Base-by-base conservation (phyloP, 345 rosid species). In the Conringia planisiliqua region DNA sequence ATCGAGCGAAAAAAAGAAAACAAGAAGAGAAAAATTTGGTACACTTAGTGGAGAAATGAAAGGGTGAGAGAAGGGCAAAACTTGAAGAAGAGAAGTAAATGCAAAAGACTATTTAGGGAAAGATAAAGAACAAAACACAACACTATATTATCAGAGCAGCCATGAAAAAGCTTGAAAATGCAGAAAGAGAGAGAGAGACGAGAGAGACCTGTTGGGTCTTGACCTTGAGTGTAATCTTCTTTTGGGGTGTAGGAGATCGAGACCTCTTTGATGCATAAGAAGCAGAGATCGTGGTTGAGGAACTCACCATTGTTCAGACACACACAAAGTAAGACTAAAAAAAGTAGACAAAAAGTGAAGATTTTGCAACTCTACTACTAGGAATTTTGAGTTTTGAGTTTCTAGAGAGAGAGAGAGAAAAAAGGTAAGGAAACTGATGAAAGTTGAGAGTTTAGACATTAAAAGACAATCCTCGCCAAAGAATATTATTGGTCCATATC, bases 151-250 rank as follows among this genome's bases (percentile, higher is more conserved):
- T 20, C 32, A 38, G 47, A 16, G 46, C 3, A 60, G 36, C 36
- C 3, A 64, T 29, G 40, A 30, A 30, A 16, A 7, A 3, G 39
- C 40, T 27, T 29, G 26, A 61, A 36, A 11, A 59, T 35, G 27
- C 17, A 11, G 64, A 36, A 16, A 59, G 64, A 59, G 26, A 59
- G 27, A 57, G 3, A 60, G 68, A 40, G 48, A 33, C 42, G 36
- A 48, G 60, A 54, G 50, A 36, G 62, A 75, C 79, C 79, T 68
- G 70, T 51, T 68, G 74, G 64, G 64, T 68, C 69, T 75, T 75
- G 63, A 75, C 69, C 47, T 2, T 68, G 74, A 75, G 48, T 10
- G 30, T 51, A 18, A 75, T 2, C 22, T 76, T 76, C 17, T 10
- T 9, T 13, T 14, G 14, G n/a, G 70, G 59, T 8, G 57, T 47